A percentile compares a stretch with the other conserved stretches of the same genome.
These are phyloP conservation scores for Leccinum angustisporum DNA, from an alignment of 1,284 basidiomycete species.

Conservation along the genomic window DNA sequence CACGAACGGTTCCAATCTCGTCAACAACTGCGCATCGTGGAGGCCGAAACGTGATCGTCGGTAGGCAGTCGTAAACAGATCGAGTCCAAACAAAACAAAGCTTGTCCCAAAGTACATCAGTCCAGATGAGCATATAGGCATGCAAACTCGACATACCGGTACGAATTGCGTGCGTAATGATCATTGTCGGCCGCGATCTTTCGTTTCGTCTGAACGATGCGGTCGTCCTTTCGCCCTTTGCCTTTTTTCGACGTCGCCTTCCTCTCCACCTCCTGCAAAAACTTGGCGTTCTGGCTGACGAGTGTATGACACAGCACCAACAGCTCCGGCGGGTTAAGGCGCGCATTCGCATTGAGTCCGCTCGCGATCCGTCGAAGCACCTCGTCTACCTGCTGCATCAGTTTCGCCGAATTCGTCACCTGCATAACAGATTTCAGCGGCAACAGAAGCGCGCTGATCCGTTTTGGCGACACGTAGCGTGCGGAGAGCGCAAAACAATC, in stretches of 20 bases:
- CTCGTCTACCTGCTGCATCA: conserved; percentile 89
- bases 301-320: conserved; percentile 87
- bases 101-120: conserved; percentile 44
- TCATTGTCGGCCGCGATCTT: conserved; percentile 57
- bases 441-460: conserved; percentile 75
- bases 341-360: conserved; percentile 83
- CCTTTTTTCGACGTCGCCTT: conserved; percentile 35
- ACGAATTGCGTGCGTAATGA: conserved; percentile 84
- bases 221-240: conserved; percentile 50
- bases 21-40: conserved; percentile 66
- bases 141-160: conserved; percentile 49
- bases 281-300: conserved; percentile 87
- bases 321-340: conserved; percentile 71
- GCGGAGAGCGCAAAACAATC: conserved; percentile 86
- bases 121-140: background rate
- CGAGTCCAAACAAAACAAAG: conserved; percentile 91
- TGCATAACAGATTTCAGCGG: conserved; percentile 88
- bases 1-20: conserved; percentile 86
- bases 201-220: conserved; percentile 79
- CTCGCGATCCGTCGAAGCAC: conserved; percentile 80
- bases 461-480: conserved; percentile 70
- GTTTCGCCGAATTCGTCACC: conserved; percentile 79
- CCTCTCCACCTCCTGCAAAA: conserved; percentile 60
- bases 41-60: conserved; percentile 87
- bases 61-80: conserved; percentile 88